Conservation (phyloP, 2,329 filamentous ascomycete genomes). For the Mycosphaerella sp. region DNA sequence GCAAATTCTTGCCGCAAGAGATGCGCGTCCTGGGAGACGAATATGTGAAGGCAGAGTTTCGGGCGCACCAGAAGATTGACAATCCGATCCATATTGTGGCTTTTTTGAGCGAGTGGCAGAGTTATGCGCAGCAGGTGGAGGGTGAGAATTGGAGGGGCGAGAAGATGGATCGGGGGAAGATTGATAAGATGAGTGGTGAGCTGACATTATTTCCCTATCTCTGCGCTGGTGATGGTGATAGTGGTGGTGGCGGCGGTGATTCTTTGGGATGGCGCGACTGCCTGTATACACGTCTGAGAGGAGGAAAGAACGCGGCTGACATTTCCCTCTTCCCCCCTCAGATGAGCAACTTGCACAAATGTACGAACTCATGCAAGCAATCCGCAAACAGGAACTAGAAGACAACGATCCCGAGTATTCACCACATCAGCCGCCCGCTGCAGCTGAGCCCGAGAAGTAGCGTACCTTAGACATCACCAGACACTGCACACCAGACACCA, state of each 20-base stretch:
- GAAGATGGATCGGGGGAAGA: slow-evolving; percentile 73
- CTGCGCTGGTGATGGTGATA: background rate
- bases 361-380: slow-evolving; percentile 88
- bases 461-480: background rate
- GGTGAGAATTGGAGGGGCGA: slow-evolving; percentile 79
- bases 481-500: background rate
- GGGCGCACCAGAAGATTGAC: slow-evolving; percentile 73
- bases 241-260: background rate
- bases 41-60: slow-evolving; percentile 90
- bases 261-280: too few relatives aligned
- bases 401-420: slow-evolving; percentile 39
- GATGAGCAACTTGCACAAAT: slow-evolving; percentile 87
- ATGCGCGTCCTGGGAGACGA: slow-evolving; percentile 79
- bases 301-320: slow-evolving; percentile 33
- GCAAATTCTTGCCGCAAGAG: slow-evolving; percentile 67
- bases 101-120: slow-evolving; percentile 96
- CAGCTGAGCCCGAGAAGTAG: slow-evolving; percentile 10
- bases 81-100: slow-evolving; percentile 92
- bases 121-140: slow-evolving; percentile 88
- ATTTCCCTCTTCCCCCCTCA: background rate
- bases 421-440: slow-evolving; percentile 17
- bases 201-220: slow-evolving; percentile 13
- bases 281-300: background rate
- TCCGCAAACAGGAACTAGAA: slow-evolving; percentile 50
- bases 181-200: slow-evolving; percentile 91